A percentile compares a stretch with the other conserved stretches of the same genome.
Conservation (phyloP, 352 stramenopile species). For the Phytophthora ohioensis region DNA sequence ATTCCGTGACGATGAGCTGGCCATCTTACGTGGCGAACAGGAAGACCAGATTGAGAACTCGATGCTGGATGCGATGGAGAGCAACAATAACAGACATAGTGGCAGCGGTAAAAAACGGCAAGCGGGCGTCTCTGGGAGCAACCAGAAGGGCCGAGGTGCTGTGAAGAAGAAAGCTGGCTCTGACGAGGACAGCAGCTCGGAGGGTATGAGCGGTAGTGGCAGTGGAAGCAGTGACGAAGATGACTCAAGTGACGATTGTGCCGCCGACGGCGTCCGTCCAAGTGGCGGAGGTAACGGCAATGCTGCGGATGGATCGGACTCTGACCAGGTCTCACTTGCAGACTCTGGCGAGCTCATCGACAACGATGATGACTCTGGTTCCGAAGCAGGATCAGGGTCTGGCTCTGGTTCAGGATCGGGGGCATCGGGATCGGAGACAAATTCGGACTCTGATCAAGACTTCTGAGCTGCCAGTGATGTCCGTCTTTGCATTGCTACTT, state of each 20-base stretch:
- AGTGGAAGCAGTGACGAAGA: conserved; percentile 48
- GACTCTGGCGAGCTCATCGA: conserved; percentile 86
- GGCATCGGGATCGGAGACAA: conserved; percentile 69
- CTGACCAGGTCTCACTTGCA: conserved; percentile 84
- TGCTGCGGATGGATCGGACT: conserved; percentile 59
- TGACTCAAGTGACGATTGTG: conserved; percentile 66
- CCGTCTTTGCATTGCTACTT: too few species aligned
- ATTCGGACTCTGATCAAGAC: conserved; percentile 87
- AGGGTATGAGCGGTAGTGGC: conserved; percentile 53
- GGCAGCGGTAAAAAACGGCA: conserved; percentile 44
- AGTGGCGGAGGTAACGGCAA: conserved; percentile 18
- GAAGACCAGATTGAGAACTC: conserved; percentile 80
- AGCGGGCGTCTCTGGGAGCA: conserved; percentile 37
- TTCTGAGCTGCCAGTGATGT: conserved; percentile 46
- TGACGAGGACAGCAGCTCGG: conserved; percentile 58
- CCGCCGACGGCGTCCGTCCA: conserved; percentile 21
- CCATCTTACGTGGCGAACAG: conserved; percentile 89
- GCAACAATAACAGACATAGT: conserved; percentile 51
- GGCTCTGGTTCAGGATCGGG: conserved; percentile 71
- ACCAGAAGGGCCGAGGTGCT: conserved; percentile 54
- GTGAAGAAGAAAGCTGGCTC: conserved; percentile 49
- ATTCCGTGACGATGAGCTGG: conserved; percentile 92
- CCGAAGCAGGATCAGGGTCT: conserved; percentile 47
- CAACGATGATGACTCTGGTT: conserved; percentile 82
- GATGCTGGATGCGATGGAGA: conserved; percentile 55